These are phyloP conservation scores for Globisporangium sylvaticum DNA, from an alignment of 352 stramenopile species.

Conservation along the genomic window DNA sequence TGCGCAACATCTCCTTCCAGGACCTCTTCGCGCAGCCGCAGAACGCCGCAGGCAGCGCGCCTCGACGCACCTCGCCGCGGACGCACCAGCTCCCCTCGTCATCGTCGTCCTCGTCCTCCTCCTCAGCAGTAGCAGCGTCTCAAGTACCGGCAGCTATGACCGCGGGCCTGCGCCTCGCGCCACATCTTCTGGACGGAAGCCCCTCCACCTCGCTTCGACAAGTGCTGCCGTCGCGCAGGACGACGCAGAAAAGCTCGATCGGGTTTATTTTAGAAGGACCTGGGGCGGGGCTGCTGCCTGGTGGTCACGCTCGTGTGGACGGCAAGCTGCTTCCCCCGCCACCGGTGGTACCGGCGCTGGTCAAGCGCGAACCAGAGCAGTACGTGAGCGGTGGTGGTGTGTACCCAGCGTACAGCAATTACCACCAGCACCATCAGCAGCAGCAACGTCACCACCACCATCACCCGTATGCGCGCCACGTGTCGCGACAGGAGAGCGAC, in stretches of 20 bases:
- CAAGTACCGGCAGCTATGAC: neutral
- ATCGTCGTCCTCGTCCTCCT: neutral
- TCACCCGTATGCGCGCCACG: neutral
- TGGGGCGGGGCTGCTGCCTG: neutral
- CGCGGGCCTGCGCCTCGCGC: neutral
- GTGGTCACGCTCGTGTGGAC: neutral
- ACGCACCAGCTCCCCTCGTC: neutral
- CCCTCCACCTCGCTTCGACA: neutral
- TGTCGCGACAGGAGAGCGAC: neutral
- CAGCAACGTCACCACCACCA: neutral
- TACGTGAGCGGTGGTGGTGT: neutral
- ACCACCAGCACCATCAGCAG: neutral
- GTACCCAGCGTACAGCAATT: neutral
- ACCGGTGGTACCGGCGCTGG: neutral
- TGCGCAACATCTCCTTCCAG: conserved; percentile 7
- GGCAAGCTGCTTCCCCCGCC: neutral
- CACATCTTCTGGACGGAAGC: neutral
- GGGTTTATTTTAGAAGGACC: neutral
- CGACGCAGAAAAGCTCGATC: neutral
- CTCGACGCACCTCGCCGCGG: neutral
- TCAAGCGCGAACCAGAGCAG: neutral
- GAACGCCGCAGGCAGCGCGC: neutral
- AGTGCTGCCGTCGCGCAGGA: conserved; percentile 1
- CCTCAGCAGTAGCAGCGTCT: neutral
- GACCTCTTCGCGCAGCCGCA: conserved; percentile 4